Evolutionary conservation across 805 yeast species (phyloP).

Genomic region (Sugiyamaella boreocaroliniensis): DNA sequence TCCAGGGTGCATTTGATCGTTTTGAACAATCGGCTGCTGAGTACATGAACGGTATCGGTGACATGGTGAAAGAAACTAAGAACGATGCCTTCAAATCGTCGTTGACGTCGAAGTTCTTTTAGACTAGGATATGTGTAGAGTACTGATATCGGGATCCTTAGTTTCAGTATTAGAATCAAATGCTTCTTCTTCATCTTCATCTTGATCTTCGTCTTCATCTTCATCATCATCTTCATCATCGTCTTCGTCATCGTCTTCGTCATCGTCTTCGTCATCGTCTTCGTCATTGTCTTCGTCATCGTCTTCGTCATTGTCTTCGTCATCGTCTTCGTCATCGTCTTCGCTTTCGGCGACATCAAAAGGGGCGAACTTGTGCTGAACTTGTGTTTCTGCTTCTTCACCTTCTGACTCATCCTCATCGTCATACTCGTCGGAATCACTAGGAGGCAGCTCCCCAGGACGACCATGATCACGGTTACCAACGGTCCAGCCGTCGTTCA

Average conservation of each 20-base stretch:
- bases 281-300: slow-evolving; percentile 2
- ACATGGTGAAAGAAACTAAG: slow-evolving; percentile 25
- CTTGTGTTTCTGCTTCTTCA: not conserved
- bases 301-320: slow-evolving; percentile 1
- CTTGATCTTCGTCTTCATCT: not conserved
- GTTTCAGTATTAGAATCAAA: slow-evolving; percentile 23
- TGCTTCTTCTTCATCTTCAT: slow-evolving; percentile 22
- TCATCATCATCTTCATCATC: slow-evolving; percentile 7
- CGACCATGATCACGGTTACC: slow-evolving; percentile 64
- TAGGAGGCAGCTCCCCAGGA: slow-evolving; percentile 25
- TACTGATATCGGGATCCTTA: slow-evolving; percentile 5
- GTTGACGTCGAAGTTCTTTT: slow-evolving; percentile 19
- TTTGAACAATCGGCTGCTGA: slow-evolving; percentile 41
- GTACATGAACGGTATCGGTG: slow-evolving; percentile 39
- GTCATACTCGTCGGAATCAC: slow-evolving; percentile 20
- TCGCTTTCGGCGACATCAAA: slow-evolving; percentile 2
- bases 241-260: slow-evolving; percentile 9
- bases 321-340: slow-evolving; percentile 4
- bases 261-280: slow-evolving; percentile 4
- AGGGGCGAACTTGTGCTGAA: slow-evolving; percentile 2
- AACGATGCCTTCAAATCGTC: slow-evolving; percentile 19
- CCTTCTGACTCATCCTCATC: slow-evolving; percentile 12
- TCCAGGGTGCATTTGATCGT: slow-evolving; percentile 38
- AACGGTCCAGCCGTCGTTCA: slow-evolving; percentile 64
- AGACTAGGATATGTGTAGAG: not conserved